Evolutionary conservation across 352 stramenopile genomes (phyloP).

Genomic region (Phytophthora chlamydospora): DNA sequence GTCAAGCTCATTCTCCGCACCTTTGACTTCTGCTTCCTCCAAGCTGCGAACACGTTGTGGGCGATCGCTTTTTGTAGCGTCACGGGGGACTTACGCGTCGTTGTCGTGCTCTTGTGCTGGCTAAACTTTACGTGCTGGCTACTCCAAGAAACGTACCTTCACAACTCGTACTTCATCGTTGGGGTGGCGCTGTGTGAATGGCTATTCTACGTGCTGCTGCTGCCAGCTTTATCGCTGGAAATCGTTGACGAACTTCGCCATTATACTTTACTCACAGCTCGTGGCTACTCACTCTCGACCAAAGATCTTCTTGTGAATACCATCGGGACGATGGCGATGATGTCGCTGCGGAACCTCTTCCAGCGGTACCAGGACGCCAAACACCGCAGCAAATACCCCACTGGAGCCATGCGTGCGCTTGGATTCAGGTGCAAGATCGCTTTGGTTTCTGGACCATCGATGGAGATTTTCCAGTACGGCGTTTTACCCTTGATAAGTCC

Average conservation of each 20-base stretch:
- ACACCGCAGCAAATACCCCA: neutral
- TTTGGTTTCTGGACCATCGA: neutral
- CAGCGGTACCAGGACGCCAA: constrained; percentile 5
- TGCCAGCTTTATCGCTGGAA: neutral
- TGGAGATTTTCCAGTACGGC: neutral
- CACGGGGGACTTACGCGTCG: neutral
- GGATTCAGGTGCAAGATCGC: constrained; percentile 11
- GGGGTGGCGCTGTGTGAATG: constrained; percentile 1
- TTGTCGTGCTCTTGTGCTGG: constrained; percentile 5
- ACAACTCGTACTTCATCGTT: constrained; percentile 1
- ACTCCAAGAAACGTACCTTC: constrained; percentile 9
- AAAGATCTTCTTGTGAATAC: constrained; percentile 16
- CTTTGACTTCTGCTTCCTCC: constrained; percentile 18
- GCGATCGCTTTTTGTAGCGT: constrained; percentile 1
- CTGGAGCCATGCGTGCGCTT: neutral
- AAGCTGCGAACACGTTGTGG: constrained; percentile 11
- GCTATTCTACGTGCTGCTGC: constrained; percentile 1
- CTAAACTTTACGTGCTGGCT: constrained; percentile 2
- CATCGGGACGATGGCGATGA: constrained; percentile 8
- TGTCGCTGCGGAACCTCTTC: constrained; percentile 12
- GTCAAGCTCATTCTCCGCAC: constrained; percentile 13
- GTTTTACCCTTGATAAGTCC: too few species aligned
- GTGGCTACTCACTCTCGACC: neutral
- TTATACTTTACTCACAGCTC: constrained; percentile 1
- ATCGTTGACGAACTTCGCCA: constrained; percentile 5